Conservation (phyloP, 345 rosid species). For the Noccaea bulbosa region DNA sequence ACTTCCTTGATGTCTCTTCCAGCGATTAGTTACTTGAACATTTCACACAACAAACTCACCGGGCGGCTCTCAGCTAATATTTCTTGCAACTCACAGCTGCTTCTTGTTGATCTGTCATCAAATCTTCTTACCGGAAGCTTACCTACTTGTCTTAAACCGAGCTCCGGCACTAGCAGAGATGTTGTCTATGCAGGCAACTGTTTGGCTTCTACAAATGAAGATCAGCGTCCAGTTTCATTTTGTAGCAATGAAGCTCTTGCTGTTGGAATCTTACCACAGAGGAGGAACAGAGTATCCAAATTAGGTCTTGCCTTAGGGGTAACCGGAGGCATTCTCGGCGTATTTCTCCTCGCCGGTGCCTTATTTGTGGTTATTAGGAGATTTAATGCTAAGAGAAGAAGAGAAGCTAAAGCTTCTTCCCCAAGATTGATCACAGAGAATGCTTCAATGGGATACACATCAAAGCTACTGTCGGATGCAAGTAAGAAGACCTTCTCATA, state of each 20-base stretch:
- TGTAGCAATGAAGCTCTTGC: constrained; percentile 92
- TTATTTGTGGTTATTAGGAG: constrained; percentile 56
- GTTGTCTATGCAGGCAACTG: constrained; percentile 68
- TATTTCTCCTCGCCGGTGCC: constrained; percentile 53
- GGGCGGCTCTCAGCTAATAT: constrained; percentile 75
- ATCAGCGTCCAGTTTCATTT: constrained; percentile 68
- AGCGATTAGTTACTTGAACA: constrained; percentile 59
- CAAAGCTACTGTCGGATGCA: constrained; percentile 83
- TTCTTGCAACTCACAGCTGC: constrained; percentile 67
- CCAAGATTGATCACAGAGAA: constrained; percentile 70
- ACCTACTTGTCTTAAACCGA: constrained; percentile 65
- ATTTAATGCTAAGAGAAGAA: constrained; percentile 42
- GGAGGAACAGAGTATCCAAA: constrained; percentile 48
- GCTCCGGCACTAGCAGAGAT: constrained; percentile 49
- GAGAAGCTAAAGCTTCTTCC: constrained; percentile 45
- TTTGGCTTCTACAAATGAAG: constrained; percentile 50
- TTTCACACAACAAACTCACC: constrained; percentile 81
- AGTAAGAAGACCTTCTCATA: constrained; percentile 54
- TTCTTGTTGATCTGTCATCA: constrained; percentile 73
- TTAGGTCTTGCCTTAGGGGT: constrained; percentile 55
- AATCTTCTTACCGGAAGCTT: constrained; percentile 81
- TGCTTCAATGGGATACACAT: constrained; percentile 75
- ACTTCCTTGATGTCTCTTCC: constrained; percentile 68
- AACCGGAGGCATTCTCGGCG: constrained; percentile 66
- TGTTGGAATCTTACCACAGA: constrained; percentile 72